phyloP scores from a whole-genome alignment of 208 protist genomes.

The Leishmania braziliensis region DNA sequence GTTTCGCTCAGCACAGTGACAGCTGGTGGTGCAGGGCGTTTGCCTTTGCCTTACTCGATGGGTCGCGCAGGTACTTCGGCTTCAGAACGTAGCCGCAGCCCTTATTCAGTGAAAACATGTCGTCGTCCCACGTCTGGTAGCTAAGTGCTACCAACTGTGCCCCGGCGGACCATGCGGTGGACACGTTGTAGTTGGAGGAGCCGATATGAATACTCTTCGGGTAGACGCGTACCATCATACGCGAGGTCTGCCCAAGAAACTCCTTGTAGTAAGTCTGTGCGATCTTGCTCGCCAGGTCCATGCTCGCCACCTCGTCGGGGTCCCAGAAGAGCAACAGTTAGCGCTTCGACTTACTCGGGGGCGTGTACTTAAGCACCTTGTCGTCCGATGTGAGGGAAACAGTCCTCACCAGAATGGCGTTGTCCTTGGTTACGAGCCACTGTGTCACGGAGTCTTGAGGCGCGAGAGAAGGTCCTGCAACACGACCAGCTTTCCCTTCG shows the following conservation, averaged over 20 bases:
- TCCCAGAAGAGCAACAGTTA: slow-evolving; percentile 54
- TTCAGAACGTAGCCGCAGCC: slow-evolving; percentile 95
- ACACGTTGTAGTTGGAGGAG: slow-evolving; percentile 94
- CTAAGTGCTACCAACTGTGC: slow-evolving; percentile 93
- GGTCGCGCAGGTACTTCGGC: slow-evolving; percentile 58
- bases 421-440: slow-evolving; percentile 27
- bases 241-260: slow-evolving; percentile 59
- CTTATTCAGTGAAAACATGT: slow-evolving; percentile 92
- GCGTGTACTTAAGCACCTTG: slow-evolving; percentile 53
- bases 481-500: slow-evolving; percentile 26
- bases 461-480: slow-evolving; percentile 25
- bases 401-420: slow-evolving; percentile 20
- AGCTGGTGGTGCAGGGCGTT: slow-evolving; percentile 27
- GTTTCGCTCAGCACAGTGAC: slow-evolving; percentile 63
- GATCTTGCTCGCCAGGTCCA: slow-evolving; percentile 42
- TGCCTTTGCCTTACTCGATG: slow-evolving; percentile 9
- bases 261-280: slow-evolving; percentile 16
- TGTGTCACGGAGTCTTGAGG: slow-evolving; percentile 15
- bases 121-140: slow-evolving; percentile 80
- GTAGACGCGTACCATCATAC: slow-evolving; percentile 90
- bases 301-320: slow-evolving; percentile 46
- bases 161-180: slow-evolving; percentile 73
- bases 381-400: slow-evolving; percentile 39
- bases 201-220: slow-evolving; percentile 89
- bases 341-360: slow-evolving; percentile 40